Evolutionary conservation across 2,329 filamentous ascomycete species (phyloP), one percentile per base, ranked within the genome.

Genomic region (Teratosphaeriaceae sp.): DNA sequence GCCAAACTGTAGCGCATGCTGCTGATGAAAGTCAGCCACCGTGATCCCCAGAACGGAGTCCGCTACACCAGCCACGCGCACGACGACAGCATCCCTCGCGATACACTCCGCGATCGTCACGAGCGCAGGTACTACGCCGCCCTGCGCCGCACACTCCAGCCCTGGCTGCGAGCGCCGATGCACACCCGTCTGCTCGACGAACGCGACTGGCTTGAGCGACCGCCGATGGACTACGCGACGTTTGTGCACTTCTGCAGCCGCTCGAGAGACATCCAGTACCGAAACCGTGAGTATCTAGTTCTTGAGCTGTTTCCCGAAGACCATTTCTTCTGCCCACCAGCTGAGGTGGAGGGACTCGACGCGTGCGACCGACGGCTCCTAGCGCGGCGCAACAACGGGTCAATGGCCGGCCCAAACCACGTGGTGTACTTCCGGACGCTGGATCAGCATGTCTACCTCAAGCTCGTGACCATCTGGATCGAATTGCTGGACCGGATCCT

Each of bases 281-380:
- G 18, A 3, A 15, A 38, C 35, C 19, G 20, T 15, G 22, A 24
- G 19, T 23, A 38, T 16, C 19, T 38, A 8, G 35, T 24, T 20
- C 11, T 38, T 6, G 35, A 38, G 35, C 35, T 38, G 19, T 38
- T 38, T 20, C 35, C 35, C 11, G 20, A 38, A 22, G 19, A 18
- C 19, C 19, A 38, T 8, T 38, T 38, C 35, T 22, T 38, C 35
- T 11, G 12, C 12, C n/a, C n/a, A 8, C 31, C 31, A 7, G 11
- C 5, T 11, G 31, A 35, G 13, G 23, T 38, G 19, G 8, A 18
- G 6, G 18, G 19, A 7, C 13, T 22, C 15, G 22, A 38, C 35
- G 35, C 4, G 9, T 18, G 15, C 9, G 35, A 22, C 9, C 9
- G 35, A 24, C 9, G 9, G 35, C 5, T 15, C 20, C 35, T 38